Percentiles rank a stretch among this genome's conserved stretches.
Conservation (phyloP, 2,329 filamentous ascomycete genomes). For the Orbilia oligospora region DNA sequence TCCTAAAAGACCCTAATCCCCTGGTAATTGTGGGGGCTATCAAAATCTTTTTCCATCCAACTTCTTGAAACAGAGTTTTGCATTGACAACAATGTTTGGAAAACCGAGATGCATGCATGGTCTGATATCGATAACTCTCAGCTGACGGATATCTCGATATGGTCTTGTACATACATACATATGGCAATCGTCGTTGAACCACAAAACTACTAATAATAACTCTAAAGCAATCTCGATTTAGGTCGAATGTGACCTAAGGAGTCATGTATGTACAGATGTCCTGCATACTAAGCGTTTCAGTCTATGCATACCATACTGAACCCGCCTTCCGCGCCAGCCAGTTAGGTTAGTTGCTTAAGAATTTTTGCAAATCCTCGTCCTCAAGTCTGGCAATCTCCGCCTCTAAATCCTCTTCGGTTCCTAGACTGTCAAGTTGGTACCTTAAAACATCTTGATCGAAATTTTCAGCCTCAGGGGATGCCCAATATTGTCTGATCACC, state of each 20-base stretch:
- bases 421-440: slow-evolving; percentile 17
- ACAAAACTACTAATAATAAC: slow-evolving; percentile 16
- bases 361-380: slow-evolving; percentile 3
- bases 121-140: slow-evolving; percentile 29
- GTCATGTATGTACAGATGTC: slow-evolving; percentile 29
- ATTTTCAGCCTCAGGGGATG: slow-evolving; percentile 21
- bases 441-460: slow-evolving; percentile 27
- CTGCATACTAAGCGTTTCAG: slow-evolving; percentile 33
- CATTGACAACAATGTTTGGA: slow-evolving; percentile 23
- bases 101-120: slow-evolving; percentile 29
- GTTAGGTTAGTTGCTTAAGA: neutral
- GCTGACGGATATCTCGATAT: slow-evolving; percentile 16
- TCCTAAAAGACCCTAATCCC: slow-evolving; percentile 1
- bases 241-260: slow-evolving; percentile 7
- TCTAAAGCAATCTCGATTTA: slow-evolving; percentile 3
- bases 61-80: slow-evolving; percentile 20
- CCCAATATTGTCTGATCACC: slow-evolving; percentile 16
- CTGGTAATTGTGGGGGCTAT: slow-evolving; percentile 21
- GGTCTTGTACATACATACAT: slow-evolving; percentile 18
- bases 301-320: slow-evolving; percentile 11
- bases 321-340: slow-evolving; percentile 13
- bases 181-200: neutral
- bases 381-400: slow-evolving; percentile 29
- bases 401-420: slow-evolving; percentile 13
- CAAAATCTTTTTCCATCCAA: slow-evolving; percentile 14